These are phyloP conservation scores for Guyanaporus albipodus DNA, from an alignment of 768 basidiomycete species.

Conservation along the genomic window DNA sequence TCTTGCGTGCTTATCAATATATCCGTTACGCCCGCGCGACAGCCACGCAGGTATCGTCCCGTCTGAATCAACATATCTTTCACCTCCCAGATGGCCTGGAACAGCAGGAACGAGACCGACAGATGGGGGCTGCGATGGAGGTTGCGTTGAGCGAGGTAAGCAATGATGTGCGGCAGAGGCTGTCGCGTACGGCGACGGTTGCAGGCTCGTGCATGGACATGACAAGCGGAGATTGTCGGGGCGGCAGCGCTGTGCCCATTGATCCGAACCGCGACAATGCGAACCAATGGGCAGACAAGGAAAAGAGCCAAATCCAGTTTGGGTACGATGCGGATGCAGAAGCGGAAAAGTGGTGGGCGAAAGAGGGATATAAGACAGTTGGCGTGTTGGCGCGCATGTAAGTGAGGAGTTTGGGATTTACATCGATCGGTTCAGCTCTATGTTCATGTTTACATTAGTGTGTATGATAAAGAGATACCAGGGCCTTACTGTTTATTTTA, in stretches of 20 bases:
- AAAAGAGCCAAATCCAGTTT: conserved; percentile 45
- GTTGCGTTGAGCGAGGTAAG: conserved; percentile 29
- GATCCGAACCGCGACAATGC: conserved; percentile 32
- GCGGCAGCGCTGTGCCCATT: too few relatives aligned
- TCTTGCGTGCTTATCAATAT: conserved; percentile 49
- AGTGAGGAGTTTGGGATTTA: too few relatives aligned
- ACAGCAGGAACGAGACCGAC: conserved; percentile 47
- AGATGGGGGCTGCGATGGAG: conserved; percentile 49
- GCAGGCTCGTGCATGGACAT: not conserved
- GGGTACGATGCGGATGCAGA: conserved; percentile 51
- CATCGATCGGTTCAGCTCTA: too few relatives aligned
- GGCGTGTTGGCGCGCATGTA: conserved; percentile 14
- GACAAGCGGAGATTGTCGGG: not conserved
- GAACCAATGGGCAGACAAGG: conserved; percentile 58
- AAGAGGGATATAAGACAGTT: conserved; percentile 24
- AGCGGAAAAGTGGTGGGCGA: conserved; percentile 48
- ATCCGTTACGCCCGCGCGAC: conserved; percentile 50
- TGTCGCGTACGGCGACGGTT: conserved; percentile 13
- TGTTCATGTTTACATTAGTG: too few relatives aligned
- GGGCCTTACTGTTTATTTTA: too few relatives aligned
- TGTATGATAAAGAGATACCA: too few relatives aligned
- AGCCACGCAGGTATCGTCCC: conserved; percentile 45
- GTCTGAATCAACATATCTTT: conserved; percentile 51
- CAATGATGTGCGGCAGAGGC: conserved; percentile 4
- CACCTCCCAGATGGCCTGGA: conserved; percentile 53